phyloP scores from a whole-genome alignment of 176 grass and related monocot genomes.

The Lolium rigidum region DNA sequence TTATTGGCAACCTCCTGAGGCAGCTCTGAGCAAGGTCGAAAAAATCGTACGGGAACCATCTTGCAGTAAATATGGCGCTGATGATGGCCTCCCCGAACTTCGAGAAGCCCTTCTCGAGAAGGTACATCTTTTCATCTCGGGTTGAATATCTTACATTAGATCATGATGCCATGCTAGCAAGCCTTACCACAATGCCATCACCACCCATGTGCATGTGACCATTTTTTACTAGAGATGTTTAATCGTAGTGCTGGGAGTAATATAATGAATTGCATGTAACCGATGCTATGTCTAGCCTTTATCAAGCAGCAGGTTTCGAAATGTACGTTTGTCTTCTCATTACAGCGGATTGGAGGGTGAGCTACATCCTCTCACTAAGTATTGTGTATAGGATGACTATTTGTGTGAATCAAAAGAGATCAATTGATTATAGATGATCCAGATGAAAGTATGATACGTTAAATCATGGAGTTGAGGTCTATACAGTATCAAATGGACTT shows the following conservation, averaged over 20 bases:
- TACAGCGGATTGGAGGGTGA: not conserved
- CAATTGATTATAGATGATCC: not conserved
- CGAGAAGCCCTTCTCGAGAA: constrained; percentile 84
- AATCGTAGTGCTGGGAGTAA: not conserved
- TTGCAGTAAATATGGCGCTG: constrained; percentile 81
- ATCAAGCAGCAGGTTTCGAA: not conserved
- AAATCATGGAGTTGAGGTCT: constrained; percentile 21
- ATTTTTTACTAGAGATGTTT: not conserved
- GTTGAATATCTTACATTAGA: not conserved
- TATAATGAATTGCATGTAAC: not conserved
- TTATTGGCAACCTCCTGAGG: constrained; percentile 93
- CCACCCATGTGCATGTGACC: not conserved
- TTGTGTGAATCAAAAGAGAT: constrained; percentile 19
- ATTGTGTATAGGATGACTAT: not conserved
- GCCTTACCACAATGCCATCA: not conserved
- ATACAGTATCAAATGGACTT: not conserved
- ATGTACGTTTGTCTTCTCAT: not conserved
- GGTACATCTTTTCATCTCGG: constrained; percentile 56
- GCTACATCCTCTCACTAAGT: not conserved
- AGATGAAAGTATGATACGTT: not conserved
- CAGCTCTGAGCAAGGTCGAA: constrained; percentile 74
- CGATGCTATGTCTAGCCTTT: constrained; percentile 1
- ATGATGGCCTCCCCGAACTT: constrained; percentile 90
- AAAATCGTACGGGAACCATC: constrained; percentile 76
- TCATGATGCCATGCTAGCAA: constrained; percentile 5